These are phyloP conservation scores for Hygrophoropsis aurantiaca DNA, from an alignment of 768 basidiomycete species.

Conservation along the genomic window DNA sequence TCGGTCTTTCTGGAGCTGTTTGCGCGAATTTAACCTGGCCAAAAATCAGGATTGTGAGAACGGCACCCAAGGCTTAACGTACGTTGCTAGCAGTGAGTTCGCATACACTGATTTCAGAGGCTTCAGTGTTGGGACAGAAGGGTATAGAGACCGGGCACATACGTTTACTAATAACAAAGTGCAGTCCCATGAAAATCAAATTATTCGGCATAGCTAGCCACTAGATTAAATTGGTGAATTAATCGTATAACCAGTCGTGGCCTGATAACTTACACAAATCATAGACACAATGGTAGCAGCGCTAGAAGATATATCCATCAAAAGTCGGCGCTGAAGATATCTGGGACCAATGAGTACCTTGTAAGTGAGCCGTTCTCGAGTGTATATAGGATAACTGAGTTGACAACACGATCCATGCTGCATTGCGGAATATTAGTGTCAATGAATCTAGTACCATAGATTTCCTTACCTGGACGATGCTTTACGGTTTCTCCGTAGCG, in stretches of 20 bases:
- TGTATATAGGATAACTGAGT: slow-evolving; percentile 48
- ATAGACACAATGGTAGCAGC: slow-evolving; percentile 42
- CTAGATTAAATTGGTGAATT: slow-evolving; percentile 14
- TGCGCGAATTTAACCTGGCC: slow-evolving; percentile 38
- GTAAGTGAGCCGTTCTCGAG: slow-evolving; percentile 55
- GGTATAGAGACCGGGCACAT: slow-evolving; percentile 7
- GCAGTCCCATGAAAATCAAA: slow-evolving; percentile 52
- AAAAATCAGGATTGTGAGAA: neutral
- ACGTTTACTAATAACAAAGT: slow-evolving; percentile 56
- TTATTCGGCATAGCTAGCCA: slow-evolving; percentile 49
- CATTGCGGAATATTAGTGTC: neutral
- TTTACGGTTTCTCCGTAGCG: slow-evolving; percentile 40
- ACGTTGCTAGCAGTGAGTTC: slow-evolving; percentile 50
- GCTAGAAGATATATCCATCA: slow-evolving; percentile 21
- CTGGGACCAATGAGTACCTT: slow-evolving; percentile 27
- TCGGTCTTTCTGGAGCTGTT: slow-evolving; percentile 28
- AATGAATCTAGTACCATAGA: neutral
- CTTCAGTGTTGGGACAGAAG: neutral
- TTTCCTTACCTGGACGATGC: slow-evolving; percentile 34
- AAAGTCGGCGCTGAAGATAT: neutral
- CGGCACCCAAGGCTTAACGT: neutral
- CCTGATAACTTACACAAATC: slow-evolving; percentile 36
- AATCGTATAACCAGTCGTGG: neutral
- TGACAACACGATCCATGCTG: slow-evolving; percentile 49
- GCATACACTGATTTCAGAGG: slow-evolving; percentile 40